Percentiles rank a stretch among this genome's conserved stretches.
phyloP scores from a whole-genome alignment of 768 basidiomycete genomes.

The Pleurotus salmoneostramineus region DNA sequence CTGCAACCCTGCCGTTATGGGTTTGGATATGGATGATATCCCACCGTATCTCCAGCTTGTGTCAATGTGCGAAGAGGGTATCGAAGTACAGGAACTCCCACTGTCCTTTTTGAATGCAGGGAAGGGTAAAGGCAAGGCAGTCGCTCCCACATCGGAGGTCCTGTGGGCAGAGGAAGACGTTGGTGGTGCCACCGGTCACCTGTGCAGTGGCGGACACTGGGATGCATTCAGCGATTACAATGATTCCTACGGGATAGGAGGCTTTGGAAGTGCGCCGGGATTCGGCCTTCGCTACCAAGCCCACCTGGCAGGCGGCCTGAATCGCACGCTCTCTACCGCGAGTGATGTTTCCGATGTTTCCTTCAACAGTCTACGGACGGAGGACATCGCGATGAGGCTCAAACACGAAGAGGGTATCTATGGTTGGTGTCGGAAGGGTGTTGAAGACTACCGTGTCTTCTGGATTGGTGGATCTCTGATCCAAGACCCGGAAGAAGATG shows the following conservation, averaged over 20 bases:
- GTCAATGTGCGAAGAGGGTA: conserved; percentile 63
- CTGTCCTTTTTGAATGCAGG: conserved; percentile 51
- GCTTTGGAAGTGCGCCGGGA: neutral
- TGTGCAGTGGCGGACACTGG: conserved; percentile 51
- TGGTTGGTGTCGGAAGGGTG: conserved; percentile 72
- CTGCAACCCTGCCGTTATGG: conserved; percentile 27
- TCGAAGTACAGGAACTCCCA: conserved; percentile 71
- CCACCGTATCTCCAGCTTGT: conserved; percentile 62
- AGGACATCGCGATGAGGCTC: conserved; percentile 42
- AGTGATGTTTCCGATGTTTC: conserved; percentile 42
- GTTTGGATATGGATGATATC: conserved; percentile 15
- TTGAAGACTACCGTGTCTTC: conserved; percentile 75
- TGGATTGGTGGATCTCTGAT: conserved; percentile 67
- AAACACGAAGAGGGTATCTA: conserved; percentile 65
- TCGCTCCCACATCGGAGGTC: conserved; percentile 30
- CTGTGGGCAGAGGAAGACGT: conserved; percentile 57
- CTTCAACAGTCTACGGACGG: conserved; percentile 47
- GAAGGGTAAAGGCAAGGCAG: conserved; percentile 41
- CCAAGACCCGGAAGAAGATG: conserved; percentile 25
- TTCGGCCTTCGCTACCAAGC: conserved; percentile 19
- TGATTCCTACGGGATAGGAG: neutral
- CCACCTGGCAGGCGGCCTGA: conserved; percentile 20
- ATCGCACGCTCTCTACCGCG: conserved; percentile 39
- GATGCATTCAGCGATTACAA: conserved; percentile 32
- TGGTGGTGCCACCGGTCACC: conserved; percentile 60